Percentiles rank a stretch among this genome's conserved stretches.
Conservation (phyloP, 2,329 filamentous ascomycete species). For the Hypoxylon sp. region DNA sequence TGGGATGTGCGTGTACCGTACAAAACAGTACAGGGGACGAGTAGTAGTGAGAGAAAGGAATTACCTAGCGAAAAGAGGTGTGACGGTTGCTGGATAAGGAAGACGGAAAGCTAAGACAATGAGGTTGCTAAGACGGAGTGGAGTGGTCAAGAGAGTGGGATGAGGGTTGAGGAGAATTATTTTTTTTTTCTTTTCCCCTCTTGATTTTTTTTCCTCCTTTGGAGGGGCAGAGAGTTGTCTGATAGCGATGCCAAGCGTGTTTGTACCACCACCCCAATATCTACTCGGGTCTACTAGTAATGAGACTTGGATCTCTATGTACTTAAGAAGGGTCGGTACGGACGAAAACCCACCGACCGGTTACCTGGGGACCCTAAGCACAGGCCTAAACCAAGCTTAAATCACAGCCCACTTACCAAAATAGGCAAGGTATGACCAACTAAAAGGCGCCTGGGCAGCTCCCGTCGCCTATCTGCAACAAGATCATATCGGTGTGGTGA, state of each 20-base stretch:
- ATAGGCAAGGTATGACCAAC: conserved; percentile 36
- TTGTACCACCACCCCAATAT: conserved; percentile 24
- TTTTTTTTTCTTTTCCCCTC: conserved; percentile 40
- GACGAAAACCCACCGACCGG: conserved; percentile 34
- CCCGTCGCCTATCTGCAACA: conserved; percentile 22
- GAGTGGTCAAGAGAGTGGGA: conserved; percentile 44
- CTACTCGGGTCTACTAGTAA: conserved; percentile 13
- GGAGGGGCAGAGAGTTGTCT: conserved; percentile 39
- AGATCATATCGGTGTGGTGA: conserved; percentile 27
- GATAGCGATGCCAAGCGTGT: conserved; percentile 12
- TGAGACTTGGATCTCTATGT: neutral
- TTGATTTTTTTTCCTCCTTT: conserved; percentile 32
- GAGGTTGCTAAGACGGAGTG: conserved; percentile 38
- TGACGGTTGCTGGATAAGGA: conserved; percentile 37
- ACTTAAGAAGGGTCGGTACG: conserved; percentile 28
- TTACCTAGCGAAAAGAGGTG: conserved; percentile 32
- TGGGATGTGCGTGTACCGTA: conserved; percentile 39
- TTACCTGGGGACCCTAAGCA: conserved; percentile 42
- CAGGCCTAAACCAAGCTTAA: conserved; percentile 43
- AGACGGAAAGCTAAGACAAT: conserved; percentile 41
- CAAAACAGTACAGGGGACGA: conserved; percentile 19
- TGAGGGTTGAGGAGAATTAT: conserved; percentile 42
- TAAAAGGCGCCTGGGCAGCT: conserved; percentile 7
- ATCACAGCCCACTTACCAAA: conserved; percentile 42
- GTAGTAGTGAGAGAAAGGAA: conserved; percentile 19